These are phyloP conservation scores for Sordariomycetes sp. DNA, from an alignment of 2,329 filamentous ascomycete genomes.

Conservation along the genomic window DNA sequence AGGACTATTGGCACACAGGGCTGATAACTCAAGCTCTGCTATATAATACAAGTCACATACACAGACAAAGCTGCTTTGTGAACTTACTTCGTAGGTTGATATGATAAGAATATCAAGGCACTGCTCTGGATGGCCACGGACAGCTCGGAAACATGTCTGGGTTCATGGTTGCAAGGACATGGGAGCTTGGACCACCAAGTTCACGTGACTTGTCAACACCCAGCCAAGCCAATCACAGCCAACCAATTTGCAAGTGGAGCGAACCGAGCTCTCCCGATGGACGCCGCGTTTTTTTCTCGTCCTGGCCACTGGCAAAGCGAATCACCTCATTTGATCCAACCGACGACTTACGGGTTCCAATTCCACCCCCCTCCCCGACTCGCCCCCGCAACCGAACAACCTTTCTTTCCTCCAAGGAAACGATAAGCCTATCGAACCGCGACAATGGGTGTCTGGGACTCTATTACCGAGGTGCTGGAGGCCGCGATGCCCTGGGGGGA, in stretches of 20 bases:
- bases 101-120: too few relatives aligned
- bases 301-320: neutral
- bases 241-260: conserved; percentile 4
- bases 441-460: conserved; percentile 57
- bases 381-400: neutral
- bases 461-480: conserved; percentile 53
- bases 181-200: neutral
- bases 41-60: too few relatives aligned
- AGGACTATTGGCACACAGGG: too few relatives aligned
- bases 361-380: neutral
- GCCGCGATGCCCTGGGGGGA: conserved; percentile 55
- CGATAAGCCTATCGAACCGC: conserved; percentile 15
- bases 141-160: neutral
- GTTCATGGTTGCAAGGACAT: neutral
- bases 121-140: neutral
- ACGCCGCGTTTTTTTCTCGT: conserved; percentile 2
- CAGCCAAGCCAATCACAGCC: conserved; percentile 3
- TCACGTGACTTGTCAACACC: conserved; percentile 1
- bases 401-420: neutral
- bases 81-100: too few relatives aligned
- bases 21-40: too few relatives aligned
- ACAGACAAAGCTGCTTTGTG: too few relatives aligned
- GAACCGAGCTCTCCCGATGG: conserved; percentile 6
- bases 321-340: conserved; percentile 2
- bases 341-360: neutral